Conservation (phyloP, 2,329 filamentous ascomycete species). For the Ascochyta pisi region DNA sequence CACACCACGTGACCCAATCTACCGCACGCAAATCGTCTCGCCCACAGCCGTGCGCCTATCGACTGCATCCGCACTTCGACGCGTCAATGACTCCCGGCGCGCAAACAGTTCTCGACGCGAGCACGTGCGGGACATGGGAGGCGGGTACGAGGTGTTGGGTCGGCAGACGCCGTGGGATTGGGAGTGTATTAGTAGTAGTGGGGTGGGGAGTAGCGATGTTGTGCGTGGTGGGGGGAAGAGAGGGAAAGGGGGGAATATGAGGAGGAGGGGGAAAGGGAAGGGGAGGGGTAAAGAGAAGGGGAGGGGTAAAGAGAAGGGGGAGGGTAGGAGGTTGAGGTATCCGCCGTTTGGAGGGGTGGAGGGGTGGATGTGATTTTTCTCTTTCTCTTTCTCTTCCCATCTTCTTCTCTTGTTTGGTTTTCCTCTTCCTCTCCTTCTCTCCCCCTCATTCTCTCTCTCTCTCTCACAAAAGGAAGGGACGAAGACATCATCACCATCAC, state of each 20-base stretch:
- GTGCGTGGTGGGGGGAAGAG: neutral
- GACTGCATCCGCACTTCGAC: constrained; percentile 35
- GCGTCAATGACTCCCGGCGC: constrained; percentile 20
- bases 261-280: constrained; percentile 1
- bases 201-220: constrained; percentile 23
- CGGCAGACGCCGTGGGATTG: constrained; percentile 43
- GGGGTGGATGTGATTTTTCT: constrained; percentile 28
- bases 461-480: too few relatives aligned
- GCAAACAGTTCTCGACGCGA: constrained; percentile 8
- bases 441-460: too few relatives aligned
- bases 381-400: too few relatives aligned
- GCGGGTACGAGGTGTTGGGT: constrained; percentile 42
- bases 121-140: constrained; percentile 34
- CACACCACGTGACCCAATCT: constrained; percentile 32
- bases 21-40: constrained; percentile 41
- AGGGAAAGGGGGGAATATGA: constrained; percentile 16
- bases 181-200: constrained; percentile 44
- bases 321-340: constrained; percentile 29
- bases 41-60: constrained; percentile 33
- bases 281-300: neutral
- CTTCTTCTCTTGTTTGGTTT: too few relatives aligned
- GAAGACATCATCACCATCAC: too few relatives aligned
- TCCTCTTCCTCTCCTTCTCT: too few relatives aligned
- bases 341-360: constrained; percentile 39
- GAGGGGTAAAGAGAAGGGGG: too few relatives aligned